A percentile compares a stretch with the other conserved stretches of the same genome.
Evolutionary conservation across 2,329 filamentous ascomycete species (phyloP).

Genomic region (Neocucurbitaria cava): DNA sequence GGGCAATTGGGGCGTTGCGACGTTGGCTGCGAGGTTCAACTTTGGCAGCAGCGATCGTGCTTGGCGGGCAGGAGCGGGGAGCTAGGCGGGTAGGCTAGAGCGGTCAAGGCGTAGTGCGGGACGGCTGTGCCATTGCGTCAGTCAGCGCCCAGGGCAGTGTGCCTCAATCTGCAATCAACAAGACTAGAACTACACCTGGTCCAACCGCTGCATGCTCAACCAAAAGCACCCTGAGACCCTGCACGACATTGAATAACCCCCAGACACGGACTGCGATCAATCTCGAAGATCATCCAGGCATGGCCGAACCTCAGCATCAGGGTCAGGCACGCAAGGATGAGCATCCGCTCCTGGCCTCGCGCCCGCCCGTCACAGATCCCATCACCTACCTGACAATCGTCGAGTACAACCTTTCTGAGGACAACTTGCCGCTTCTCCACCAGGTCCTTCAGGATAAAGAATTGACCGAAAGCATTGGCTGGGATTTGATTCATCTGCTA

Average conservation of each 20-base stretch:
- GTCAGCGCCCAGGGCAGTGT: neutral
- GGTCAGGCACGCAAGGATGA: conserved; percentile 29
- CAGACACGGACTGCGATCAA: neutral
- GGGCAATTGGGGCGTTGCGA: conserved; percentile 13
- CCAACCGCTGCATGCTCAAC: neutral
- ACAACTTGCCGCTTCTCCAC: conserved; percentile 71
- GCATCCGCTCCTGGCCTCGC: conserved; percentile 62
- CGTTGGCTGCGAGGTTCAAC: conserved; percentile 14
- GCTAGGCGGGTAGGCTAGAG: conserved; percentile 4
- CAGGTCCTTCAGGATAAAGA: conserved; percentile 71
- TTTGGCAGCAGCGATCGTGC: conserved; percentile 23
- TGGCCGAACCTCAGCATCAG: conserved; percentile 40
- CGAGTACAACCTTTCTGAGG: conserved; percentile 73
- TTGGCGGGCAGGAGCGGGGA: conserved; percentile 22
- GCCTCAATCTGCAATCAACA: conserved; percentile 6
- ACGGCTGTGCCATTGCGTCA: conserved; percentile 22
- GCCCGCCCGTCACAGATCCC: conserved; percentile 70
- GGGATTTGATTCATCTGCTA: conserved; percentile 81
- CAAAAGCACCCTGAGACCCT: conserved; percentile 1
- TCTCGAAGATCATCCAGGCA: conserved; percentile 15
- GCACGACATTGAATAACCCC: neutral
- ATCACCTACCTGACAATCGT: conserved; percentile 81
- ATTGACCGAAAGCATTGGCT: conserved; percentile 79
- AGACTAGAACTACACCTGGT: neutral
- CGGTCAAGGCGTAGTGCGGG: conserved; percentile 2